Conservation (phyloP, 495 filamentous ascomycete genomes). For the Aspergillus ellipticus region DNA sequence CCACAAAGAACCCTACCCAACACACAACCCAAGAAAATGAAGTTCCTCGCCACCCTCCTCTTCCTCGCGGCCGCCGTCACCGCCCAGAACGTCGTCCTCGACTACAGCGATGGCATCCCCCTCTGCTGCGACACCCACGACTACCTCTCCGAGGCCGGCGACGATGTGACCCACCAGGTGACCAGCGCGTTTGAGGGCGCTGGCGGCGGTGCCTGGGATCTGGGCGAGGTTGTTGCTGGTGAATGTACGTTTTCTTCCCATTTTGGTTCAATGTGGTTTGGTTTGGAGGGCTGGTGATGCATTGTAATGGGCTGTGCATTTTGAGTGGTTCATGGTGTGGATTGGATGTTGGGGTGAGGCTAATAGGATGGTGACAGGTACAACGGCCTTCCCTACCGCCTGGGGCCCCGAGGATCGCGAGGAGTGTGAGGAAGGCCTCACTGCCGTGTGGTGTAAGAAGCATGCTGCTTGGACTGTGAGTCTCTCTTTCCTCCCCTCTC, state of each 20-base stretch:
- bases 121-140: constrained; percentile 1
- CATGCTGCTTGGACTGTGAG: constrained; percentile 2
- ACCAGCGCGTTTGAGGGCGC: not conserved
- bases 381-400: not conserved
- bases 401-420: not conserved
- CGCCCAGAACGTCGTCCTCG: not conserved
- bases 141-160: not conserved
- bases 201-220: not conserved
- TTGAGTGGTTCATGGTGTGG: too few relatives aligned
- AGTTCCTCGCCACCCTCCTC: not conserved
- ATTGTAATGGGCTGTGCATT: too few relatives aligned
- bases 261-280: too few relatives aligned
- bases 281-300: too few relatives aligned
- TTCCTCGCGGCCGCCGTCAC: not conserved
- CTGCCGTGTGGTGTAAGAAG: not conserved
- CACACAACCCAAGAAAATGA: not conserved
- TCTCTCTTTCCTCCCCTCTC: not conserved
- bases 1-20: not conserved
- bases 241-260: not conserved
- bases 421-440: not conserved
- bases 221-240: constrained; percentile 1
- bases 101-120: not conserved
- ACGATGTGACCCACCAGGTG: not conserved
- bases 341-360: too few relatives aligned
- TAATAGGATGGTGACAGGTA: too few relatives aligned